phyloP scores from a whole-genome alignment of 805 yeast species.

The Debaryomyces castellii region DNA sequence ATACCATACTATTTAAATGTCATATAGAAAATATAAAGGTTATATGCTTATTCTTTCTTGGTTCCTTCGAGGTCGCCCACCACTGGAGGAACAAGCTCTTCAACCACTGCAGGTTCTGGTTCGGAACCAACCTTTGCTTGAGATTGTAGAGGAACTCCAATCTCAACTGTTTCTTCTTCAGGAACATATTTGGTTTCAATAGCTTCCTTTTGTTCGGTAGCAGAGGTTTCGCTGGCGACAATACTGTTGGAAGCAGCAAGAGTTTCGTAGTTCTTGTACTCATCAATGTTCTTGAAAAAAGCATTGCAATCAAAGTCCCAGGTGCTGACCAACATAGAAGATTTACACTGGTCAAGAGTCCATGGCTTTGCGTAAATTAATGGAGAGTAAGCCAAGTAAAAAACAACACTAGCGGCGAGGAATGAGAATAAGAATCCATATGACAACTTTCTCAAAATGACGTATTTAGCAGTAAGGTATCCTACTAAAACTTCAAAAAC shows the following conservation, averaged over 20 bases:
- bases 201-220: constrained; percentile 16
- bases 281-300: constrained; percentile 39
- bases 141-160: constrained; percentile 6
- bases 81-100: constrained; percentile 10
- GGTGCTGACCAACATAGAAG: constrained; percentile 53
- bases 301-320: constrained; percentile 90
- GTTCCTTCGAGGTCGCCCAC: constrained; percentile 13
- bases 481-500: constrained; percentile 50
- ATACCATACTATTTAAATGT: background rate
- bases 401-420: constrained; percentile 47
- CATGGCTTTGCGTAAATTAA: constrained; percentile 77
- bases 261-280: constrained; percentile 17
- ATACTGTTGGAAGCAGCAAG: constrained; percentile 4
- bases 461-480: constrained; percentile 37
- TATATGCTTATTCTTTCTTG: constrained; percentile 2
- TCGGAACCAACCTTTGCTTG: constrained; percentile 4
- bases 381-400: constrained; percentile 66
- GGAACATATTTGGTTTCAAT: constrained; percentile 21
- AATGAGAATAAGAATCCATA: constrained; percentile 48
- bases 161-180: constrained; percentile 6
- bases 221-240: constrained; percentile 3
- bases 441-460: constrained; percentile 44
- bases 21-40: background rate
- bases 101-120: constrained; percentile 4
- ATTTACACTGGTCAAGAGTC: constrained; percentile 68